Evolutionary conservation across 306 rosid genomes (phyloP), one percentile per base, ranked within the genome.

Genomic region (Ziziphus jujuba): DNA sequence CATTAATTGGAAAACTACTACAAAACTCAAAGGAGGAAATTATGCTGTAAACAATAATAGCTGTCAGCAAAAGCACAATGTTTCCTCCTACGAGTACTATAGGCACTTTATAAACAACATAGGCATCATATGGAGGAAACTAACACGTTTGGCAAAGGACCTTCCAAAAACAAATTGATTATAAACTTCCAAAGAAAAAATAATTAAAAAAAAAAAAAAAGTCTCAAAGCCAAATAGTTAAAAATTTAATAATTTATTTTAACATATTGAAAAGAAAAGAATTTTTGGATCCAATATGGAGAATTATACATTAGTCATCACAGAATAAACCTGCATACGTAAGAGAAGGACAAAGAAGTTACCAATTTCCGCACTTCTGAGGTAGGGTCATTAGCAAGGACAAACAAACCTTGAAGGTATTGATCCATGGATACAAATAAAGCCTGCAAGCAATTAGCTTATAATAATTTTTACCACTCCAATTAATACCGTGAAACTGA

Each of bases 321-420:
- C 21, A 58, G 63, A 65, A 17, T 8, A 68, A 48, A 61, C 59
- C 65, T 15, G 36, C 35, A 36, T 71, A 24, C 19, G 51, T 31
- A 74, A 56, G 38, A 57, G 34, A 70, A 45, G 47, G 55, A 66
- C 34, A 61, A 65, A 71, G 80, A 55, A 76, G 84, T 85, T 63
- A 95, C 99, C 95, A 95, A 78, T 77, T 88, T 95, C 76, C 97
- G 76, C 80, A 95, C 99, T 71, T 95, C 99, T 13, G 99, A 64
- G 35, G 58, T 62, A 35, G 95, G 67, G 78, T 95, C 97, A 59
- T 85, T 78, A 69, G 99, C 87, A 75, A 95, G 97, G 69, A 83
- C 58, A 84, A 95, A 95, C 76, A 95, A 76, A 59, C 99, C 97
- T 76, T 91, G 97, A 77, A 95, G 99, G 78, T 87, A 95, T 76